Evolutionary conservation across 352 stramenopile genomes (phyloP).

Genomic region (Aphanomyces stellatus): DNA sequence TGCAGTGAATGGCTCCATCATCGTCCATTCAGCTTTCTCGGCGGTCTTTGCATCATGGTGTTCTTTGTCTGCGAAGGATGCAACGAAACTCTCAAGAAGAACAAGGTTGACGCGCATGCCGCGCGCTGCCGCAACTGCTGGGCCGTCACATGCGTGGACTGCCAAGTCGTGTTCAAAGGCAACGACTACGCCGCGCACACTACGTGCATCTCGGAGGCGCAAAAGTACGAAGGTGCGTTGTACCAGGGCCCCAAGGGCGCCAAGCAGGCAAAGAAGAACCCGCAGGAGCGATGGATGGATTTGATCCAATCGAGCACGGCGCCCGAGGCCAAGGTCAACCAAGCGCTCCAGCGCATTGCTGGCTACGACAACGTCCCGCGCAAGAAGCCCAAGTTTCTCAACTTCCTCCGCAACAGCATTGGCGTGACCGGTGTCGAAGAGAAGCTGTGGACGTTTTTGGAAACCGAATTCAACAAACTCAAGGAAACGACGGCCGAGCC

Average conservation of each 20-base stretch:
- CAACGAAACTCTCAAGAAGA: slow-evolving; percentile 93
- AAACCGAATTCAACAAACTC: slow-evolving; percentile 46
- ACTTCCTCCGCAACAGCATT: slow-evolving; percentile 86
- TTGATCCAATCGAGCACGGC: slow-evolving; percentile 46
- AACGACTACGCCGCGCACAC: slow-evolving; percentile 85
- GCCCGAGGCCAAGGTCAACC: slow-evolving; percentile 32
- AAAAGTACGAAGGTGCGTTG: slow-evolving; percentile 90
- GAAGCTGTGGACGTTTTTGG: slow-evolving; percentile 62
- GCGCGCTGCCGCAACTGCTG: slow-evolving; percentile 81
- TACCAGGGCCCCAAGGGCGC: slow-evolving; percentile 64
- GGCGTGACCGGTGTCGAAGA: slow-evolving; percentile 41
- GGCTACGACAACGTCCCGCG: slow-evolving; percentile 87
- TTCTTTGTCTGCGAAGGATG: slow-evolving; percentile 84
- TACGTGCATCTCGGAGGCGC: slow-evolving; percentile 89
- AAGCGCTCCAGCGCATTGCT: slow-evolving; percentile 58
- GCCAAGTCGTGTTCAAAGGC: slow-evolving; percentile 83
- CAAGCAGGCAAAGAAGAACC: slow-evolving; percentile 49
- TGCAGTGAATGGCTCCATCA: background rate
- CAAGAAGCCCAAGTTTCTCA: slow-evolving; percentile 91
- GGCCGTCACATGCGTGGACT: slow-evolving; percentile 91
- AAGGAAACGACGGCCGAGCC: slow-evolving; percentile 14
- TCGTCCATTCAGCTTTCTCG: background rate
- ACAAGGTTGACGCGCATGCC: slow-evolving; percentile 87
- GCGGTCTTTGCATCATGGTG: slow-evolving; percentile 46
- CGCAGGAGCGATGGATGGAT: slow-evolving; percentile 85